Evolutionary conservation across 352 stramenopile species (phyloP).

Genomic region (Phytopythium cucurbitacearum): DNA sequence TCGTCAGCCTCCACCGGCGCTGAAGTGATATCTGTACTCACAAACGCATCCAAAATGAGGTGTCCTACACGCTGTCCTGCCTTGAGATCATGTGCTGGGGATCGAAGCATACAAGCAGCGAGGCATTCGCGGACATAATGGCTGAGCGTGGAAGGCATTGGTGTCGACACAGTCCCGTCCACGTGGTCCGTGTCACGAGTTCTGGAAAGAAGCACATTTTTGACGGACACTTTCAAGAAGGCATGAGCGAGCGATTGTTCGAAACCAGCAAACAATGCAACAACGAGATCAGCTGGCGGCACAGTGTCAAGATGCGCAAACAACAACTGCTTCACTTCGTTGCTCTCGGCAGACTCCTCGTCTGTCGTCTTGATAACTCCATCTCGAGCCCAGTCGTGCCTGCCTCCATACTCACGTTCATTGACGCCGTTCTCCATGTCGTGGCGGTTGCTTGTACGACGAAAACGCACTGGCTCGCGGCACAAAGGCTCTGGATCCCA

Average conservation of each 20-base stretch:
- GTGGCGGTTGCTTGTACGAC: constrained; percentile 25
- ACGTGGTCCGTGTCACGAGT: neutral
- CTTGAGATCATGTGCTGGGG: constrained; percentile 12
- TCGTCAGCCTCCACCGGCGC: neutral
- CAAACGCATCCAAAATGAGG: constrained; percentile 52
- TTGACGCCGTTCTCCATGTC: neutral
- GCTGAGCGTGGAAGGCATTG: neutral
- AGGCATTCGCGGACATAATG: constrained; percentile 18
- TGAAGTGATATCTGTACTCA: constrained; percentile 7
- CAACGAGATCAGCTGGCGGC: constrained; percentile 18
- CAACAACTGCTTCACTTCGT: constrained; percentile 17
- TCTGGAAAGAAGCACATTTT: constrained; percentile 22
- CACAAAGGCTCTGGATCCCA: constrained; percentile 55
- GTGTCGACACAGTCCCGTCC: too few relatives aligned
- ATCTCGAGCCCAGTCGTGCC: constrained; percentile 29
- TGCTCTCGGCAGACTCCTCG: constrained; percentile 14
- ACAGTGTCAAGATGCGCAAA: constrained; percentile 28
- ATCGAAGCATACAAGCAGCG: constrained; percentile 7
- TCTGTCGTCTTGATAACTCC: constrained; percentile 50
- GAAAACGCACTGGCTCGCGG: constrained; percentile 46
- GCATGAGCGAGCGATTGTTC: constrained; percentile 18
- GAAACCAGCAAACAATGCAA: constrained; percentile 27
- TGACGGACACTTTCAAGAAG: constrained; percentile 36
- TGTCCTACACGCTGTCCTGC: constrained; percentile 45
- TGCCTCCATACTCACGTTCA: constrained; percentile 51